A percentile compares a stretch with the other conserved stretches of the same genome.
These are phyloP conservation scores for Tylopilus sp. DNA, from an alignment of 1,284 basidiomycete genomes.

Conservation along the genomic window DNA sequence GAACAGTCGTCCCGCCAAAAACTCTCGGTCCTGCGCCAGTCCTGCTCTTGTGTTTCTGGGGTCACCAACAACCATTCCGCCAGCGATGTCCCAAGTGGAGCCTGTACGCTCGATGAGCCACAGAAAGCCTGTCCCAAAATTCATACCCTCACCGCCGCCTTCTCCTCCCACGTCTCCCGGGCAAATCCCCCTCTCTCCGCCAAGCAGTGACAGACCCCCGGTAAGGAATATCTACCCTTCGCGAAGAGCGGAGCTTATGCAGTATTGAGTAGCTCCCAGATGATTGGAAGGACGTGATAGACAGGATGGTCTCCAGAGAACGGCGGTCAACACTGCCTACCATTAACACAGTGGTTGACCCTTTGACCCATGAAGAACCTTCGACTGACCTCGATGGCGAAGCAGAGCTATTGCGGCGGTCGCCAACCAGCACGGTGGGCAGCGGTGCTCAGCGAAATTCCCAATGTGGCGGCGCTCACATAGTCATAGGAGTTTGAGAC, in stretches of 20 bases:
- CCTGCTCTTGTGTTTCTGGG: slow-evolving; percentile 7
- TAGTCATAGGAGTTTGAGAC: slow-evolving; percentile 34
- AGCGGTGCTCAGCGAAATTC: slow-evolving; percentile 27
- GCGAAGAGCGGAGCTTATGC: slow-evolving; percentile 11
- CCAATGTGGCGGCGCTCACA: slow-evolving; percentile 28
- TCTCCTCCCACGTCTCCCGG: slow-evolving; percentile 37
- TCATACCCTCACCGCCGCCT: slow-evolving; percentile 55
- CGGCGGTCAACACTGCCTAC: slow-evolving; percentile 33
- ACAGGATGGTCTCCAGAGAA: slow-evolving; percentile 35
- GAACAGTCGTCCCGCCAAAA: slow-evolving; percentile 14
- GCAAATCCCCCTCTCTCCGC: slow-evolving; percentile 30
- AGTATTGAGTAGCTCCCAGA: slow-evolving; percentile 42
- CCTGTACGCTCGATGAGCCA: slow-evolving; percentile 48
- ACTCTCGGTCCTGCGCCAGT: slow-evolving; percentile 11
- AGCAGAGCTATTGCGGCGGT: slow-evolving; percentile 34
- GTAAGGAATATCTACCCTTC: slow-evolving; percentile 31
- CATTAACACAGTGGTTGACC: slow-evolving; percentile 37
- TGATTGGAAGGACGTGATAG: slow-evolving; percentile 48
- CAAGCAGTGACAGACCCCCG: slow-evolving; percentile 40
- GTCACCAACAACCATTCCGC: slow-evolving; percentile 1
- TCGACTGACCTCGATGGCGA: slow-evolving; percentile 31
- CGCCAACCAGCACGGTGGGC: slow-evolving; percentile 36
- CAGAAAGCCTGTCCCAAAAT: slow-evolving; percentile 61
- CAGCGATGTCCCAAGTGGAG: slow-evolving; percentile 27
- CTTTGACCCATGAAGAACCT: slow-evolving; percentile 30